Evolutionary conservation across 148 eudicot species (phyloP).

Genomic region (Silene conica): DNA sequence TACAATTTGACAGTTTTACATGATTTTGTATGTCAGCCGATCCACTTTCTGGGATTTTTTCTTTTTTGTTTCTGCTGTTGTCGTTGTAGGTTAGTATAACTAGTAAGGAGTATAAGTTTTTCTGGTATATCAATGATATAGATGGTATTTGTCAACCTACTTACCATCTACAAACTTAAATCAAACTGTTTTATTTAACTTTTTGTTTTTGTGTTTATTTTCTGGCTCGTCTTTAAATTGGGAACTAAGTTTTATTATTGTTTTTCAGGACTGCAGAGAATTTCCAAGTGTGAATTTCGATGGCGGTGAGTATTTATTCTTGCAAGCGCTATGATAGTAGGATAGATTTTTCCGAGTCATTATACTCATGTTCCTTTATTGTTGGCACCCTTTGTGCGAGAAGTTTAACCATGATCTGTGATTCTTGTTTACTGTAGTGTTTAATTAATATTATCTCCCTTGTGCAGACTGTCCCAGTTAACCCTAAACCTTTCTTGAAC

Average conservation of each 20-base stretch:
- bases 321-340: background rate
- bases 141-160: background rate
- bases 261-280: conserved; percentile 14
- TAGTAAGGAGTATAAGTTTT: no score
- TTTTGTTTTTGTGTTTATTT: background rate
- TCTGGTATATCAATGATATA: background rate
- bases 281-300: conserved; percentile 7
- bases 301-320: conserved; percentile 26
- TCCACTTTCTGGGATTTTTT: no score
- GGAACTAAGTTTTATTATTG: background rate
- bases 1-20: no score
- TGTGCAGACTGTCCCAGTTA: conserved; percentile 70
- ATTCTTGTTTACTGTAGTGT: background rate
- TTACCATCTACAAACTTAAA: background rate
- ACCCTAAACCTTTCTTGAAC: conserved; percentile 73
- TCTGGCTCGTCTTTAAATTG: background rate
- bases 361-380: background rate
- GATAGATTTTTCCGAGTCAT: background rate
- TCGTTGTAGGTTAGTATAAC: no score
- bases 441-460: background rate
- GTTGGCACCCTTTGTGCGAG: background rate
- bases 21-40: no score
- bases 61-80: no score
- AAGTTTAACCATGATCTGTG: no score
- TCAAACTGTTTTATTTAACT: background rate